A percentile compares a stretch with the other conserved stretches of the same genome.
Evolutionary conservation across 345 rosid genomes (phyloP).

Genomic region (Lepidium aucheri): DNA sequence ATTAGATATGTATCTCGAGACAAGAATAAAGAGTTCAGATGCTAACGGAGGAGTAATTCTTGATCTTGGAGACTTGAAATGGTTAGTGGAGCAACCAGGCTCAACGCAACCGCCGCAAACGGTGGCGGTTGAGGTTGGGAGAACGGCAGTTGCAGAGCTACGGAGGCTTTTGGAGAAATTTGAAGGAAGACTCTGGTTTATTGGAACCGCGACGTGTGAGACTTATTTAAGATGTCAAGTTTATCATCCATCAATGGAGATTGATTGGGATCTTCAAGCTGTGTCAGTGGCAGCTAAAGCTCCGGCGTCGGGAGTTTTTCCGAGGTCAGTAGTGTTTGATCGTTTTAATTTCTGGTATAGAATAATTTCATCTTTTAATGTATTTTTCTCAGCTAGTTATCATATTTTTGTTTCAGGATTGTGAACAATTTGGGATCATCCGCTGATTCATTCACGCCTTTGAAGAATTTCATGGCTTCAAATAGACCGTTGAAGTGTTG

Average conservation of each 20-base stretch:
- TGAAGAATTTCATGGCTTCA: slow-evolving; percentile 47
- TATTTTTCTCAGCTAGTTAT: background rate
- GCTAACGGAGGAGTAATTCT: slow-evolving; percentile 47
- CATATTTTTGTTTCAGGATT: slow-evolving; percentile 33
- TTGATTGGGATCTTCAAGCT: slow-evolving; percentile 92
- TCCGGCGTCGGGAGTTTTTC: slow-evolving; percentile 47
- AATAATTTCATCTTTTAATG: background rate
- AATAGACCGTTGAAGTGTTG: slow-evolving; percentile 51
- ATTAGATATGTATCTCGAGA: slow-evolving; percentile 46
- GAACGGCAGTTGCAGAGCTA: slow-evolving; percentile 54
- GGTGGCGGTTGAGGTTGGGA: slow-evolving; percentile 36
- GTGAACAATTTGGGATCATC: slow-evolving; percentile 47
- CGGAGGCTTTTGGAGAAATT: slow-evolving; percentile 49
- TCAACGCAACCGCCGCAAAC: slow-evolving; percentile 8
- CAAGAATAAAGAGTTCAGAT: slow-evolving; percentile 32
- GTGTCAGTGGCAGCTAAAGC: slow-evolving; percentile 77
- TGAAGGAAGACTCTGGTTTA: slow-evolving; percentile 60
- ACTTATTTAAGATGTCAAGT: slow-evolving; percentile 90
- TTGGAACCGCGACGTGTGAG: slow-evolving; percentile 97
- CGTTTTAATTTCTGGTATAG: background rate
- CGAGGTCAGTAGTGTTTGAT: slow-evolving; percentile 40
- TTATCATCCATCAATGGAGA: slow-evolving; percentile 87
- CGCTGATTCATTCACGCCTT: slow-evolving; percentile 47
- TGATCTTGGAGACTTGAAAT: slow-evolving; percentile 87
- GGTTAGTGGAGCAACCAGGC: slow-evolving; percentile 71